Conservation (phyloP, 345 rosid species). For the Acer yangbiense region DNA sequence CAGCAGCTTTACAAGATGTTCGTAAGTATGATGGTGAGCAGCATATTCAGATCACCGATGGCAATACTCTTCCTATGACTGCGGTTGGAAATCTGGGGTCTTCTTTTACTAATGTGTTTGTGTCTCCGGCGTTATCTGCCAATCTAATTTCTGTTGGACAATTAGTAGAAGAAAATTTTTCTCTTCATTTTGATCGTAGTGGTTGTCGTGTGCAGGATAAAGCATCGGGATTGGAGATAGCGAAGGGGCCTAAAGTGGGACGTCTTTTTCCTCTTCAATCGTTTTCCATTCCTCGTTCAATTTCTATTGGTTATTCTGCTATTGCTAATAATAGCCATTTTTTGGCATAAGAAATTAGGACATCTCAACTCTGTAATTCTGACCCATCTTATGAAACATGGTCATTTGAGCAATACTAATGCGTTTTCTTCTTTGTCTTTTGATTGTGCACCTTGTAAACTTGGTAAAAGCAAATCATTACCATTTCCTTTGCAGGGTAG, state of each 20-base stretch:
- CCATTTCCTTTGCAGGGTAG: too few species aligned
- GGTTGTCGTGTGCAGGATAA: constrained; percentile 11
- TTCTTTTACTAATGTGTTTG: neutral
- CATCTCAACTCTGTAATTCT: too few species aligned
- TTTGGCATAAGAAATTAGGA: too few species aligned
- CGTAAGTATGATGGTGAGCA: neutral
- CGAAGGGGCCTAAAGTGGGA: constrained; percentile 6
- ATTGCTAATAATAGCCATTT: too few species aligned
- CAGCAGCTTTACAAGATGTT: neutral
- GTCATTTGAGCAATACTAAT: too few species aligned
- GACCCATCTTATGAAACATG: too few species aligned
- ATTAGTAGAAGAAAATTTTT: neutral
- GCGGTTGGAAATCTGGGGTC: neutral
- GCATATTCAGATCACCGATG: neutral
- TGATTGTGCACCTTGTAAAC: too few species aligned
- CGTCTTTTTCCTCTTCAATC: neutral
- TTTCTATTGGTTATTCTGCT: too few species aligned
- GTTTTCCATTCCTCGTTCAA: too few species aligned
- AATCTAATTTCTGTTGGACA: neutral
- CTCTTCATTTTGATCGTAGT: neutral
- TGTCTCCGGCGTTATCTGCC: neutral
- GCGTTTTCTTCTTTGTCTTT: too few species aligned
- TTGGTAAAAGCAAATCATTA: too few species aligned
- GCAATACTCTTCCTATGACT: neutral
- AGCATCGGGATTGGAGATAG: neutral